Percentiles rank a stretch among this genome's conserved stretches.
Evolutionary conservation across 192 early-diverging fungal genomes (phyloP).

Genomic region (Paraglomus brasilianum): DNA sequence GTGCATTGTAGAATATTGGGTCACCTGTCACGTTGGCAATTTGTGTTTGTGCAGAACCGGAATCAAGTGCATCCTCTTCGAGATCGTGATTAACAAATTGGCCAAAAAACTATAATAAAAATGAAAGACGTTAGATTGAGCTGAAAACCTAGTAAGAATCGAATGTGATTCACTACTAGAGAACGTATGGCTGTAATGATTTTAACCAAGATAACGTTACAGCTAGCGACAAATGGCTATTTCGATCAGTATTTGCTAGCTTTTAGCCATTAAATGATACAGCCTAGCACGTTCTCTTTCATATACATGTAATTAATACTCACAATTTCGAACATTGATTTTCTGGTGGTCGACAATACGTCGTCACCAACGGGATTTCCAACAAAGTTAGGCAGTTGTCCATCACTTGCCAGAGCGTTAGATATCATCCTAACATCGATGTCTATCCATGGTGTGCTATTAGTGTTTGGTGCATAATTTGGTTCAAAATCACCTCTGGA

Average conservation of each 20-base stretch:
- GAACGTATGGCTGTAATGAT: no score
- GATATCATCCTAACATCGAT: neutral
- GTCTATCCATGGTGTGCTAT: neutral
- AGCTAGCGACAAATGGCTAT: no score
- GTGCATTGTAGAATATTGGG: neutral
- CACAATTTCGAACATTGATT: conserved; percentile 14
- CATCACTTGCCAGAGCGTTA: neutral
- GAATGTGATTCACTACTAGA: no score
- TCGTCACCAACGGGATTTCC: conserved; percentile 14
- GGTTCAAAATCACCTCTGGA: neutral
- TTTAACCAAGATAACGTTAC: no score
- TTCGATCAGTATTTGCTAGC: no score
- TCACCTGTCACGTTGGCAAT: neutral
- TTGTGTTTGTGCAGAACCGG: no score
- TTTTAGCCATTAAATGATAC: no score
- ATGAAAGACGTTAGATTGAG: no score
- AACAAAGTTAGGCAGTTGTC: neutral
- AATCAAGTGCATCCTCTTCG: conserved; percentile 1
- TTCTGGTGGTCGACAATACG: neutral
- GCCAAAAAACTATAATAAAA: conserved; percentile 1
- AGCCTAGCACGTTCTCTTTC: no score
- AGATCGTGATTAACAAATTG: conserved; percentile 18
- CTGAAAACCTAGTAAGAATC: no score
- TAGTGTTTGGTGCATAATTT: neutral
- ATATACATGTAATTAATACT: neutral